phyloP scores from a whole-genome alignment of 257 asterid genomes.

The Forsythia suspensa region DNA sequence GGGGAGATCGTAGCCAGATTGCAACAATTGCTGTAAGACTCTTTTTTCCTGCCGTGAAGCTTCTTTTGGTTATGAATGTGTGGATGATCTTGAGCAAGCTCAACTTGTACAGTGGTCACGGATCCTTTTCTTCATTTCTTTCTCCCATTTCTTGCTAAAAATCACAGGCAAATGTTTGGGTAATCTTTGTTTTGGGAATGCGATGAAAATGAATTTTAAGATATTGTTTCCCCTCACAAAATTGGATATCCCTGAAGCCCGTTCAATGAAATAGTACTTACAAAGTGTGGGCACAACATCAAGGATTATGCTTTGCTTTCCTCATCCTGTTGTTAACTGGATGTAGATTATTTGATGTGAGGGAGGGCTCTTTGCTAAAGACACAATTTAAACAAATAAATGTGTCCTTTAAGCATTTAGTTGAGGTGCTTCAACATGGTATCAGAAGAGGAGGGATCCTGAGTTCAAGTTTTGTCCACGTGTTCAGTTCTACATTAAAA shows the following conservation, averaged over 20 bases:
- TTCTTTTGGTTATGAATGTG: neutral
- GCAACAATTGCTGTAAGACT: slow-evolving; percentile 94
- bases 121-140: neutral
- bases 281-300: too few species aligned
- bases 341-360: neutral
- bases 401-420: neutral
- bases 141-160: neutral
- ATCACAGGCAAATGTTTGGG: neutral
- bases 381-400: neutral
- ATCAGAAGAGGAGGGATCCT: neutral
- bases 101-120: neutral
- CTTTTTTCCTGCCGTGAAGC: slow-evolving; percentile 1
- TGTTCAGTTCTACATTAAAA: too few species aligned
- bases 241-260: too few species aligned
- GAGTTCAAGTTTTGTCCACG: neutral
- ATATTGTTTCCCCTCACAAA: too few species aligned
- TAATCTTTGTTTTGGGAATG: neutral
- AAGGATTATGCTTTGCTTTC: too few species aligned
- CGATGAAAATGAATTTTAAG: neutral
- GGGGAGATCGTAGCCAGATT: slow-evolving; percentile 99
- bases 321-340: too few species aligned
- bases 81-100: slow-evolving; percentile 3
- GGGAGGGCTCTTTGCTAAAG: too few species aligned
- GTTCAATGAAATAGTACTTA: too few species aligned
- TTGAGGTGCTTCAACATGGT: neutral